A percentile compares a stretch with the other conserved stretches of the same genome.
Conservation (phyloP, 1,284 basidiomycete genomes). For the Fomitopsis betulina region DNA sequence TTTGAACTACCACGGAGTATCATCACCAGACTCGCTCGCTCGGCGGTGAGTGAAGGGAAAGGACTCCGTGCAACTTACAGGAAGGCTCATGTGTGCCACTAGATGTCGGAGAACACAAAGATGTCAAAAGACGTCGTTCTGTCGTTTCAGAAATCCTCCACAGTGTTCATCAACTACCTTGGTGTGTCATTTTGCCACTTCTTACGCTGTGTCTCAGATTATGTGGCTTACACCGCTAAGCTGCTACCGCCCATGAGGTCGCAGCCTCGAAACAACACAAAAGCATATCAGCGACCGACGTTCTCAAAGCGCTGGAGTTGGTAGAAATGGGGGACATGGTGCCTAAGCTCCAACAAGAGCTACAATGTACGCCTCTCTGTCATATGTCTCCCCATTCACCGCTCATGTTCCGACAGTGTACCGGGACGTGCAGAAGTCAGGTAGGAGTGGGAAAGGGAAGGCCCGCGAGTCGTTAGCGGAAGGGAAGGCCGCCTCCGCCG, state of each 20-base stretch:
- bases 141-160: slow-evolving; percentile 80
- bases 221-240: slow-evolving; percentile 28
- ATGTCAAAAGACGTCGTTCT: slow-evolving; percentile 83
- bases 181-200: slow-evolving; percentile 35
- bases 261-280: slow-evolving; percentile 82
- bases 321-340: slow-evolving; percentile 79
- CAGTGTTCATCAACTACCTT: slow-evolving; percentile 89
- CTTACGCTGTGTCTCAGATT: not conserved
- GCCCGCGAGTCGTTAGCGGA: slow-evolving; percentile 19
- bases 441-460: slow-evolving; percentile 38
- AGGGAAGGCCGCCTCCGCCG: slow-evolving; percentile 14
- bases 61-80: not conserved
- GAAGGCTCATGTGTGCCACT: not conserved
- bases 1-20: slow-evolving; percentile 82
- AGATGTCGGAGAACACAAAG: slow-evolving; percentile 84
- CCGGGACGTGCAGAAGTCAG: slow-evolving; percentile 50
- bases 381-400: too few species aligned
- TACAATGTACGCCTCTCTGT: slow-evolving; percentile 50
- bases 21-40: slow-evolving; percentile 81
- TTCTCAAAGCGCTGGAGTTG: slow-evolving; percentile 79
- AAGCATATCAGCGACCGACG: slow-evolving; percentile 83
- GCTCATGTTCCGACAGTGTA: slow-evolving; percentile 40
- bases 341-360: slow-evolving; percentile 63
- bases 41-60: slow-evolving; percentile 41
- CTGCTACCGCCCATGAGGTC: slow-evolving; percentile 78